Evolutionary conservation across 345 rosid genomes (phyloP), one percentile per base, ranked within the genome.

Genomic region (Boechera stricta): DNA sequence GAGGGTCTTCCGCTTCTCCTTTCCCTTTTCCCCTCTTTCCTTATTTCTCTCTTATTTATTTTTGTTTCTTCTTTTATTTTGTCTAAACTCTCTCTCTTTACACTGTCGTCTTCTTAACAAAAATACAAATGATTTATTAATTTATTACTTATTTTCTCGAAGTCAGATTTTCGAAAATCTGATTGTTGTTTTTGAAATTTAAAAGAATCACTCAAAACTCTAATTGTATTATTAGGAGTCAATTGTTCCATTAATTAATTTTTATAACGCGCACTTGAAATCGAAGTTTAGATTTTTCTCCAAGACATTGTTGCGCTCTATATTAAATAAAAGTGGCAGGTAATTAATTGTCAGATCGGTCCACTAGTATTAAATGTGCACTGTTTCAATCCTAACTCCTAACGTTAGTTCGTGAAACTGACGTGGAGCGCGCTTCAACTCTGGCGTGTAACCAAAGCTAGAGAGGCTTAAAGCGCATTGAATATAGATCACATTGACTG

Each of bases 371-470:
- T 12, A 1, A 54, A 24, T 53, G 72, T 15, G 61, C 15, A 68
- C 61, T 2, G 60, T 36, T 36, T 7, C 33, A 13, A 21, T 51
- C 3, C 16, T 7, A 21, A 13, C 7, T 51, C 6, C 16, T 21
- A 33, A 52, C 49, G 15, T 67, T 35, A 74, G 52, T 26, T 60
- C 26, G 15, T 63, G 70, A 73, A 52, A 52, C 11, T 62, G 69
- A 73, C 77, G 69, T 73, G 53, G 69, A 62, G 69, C 35, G 61
- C 61, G 7, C 69, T 38, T 61, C 59, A 49, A 28, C 76, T 49
- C 29, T 49, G 76, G 38, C 75, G 66, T 58, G 75, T 3, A 31
- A 48, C 47, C 36, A 59, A 33, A 59, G 58, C 44, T 41, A n/a
- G 41, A 38, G 9, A 36, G 62, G 5, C n/a, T 31, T 57, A 7